Percentiles rank a stretch among this genome's conserved stretches.
These are phyloP conservation scores for Plasmodium sp. DNA, from an alignment of 169 alveolate species.

Conservation along the genomic window DNA sequence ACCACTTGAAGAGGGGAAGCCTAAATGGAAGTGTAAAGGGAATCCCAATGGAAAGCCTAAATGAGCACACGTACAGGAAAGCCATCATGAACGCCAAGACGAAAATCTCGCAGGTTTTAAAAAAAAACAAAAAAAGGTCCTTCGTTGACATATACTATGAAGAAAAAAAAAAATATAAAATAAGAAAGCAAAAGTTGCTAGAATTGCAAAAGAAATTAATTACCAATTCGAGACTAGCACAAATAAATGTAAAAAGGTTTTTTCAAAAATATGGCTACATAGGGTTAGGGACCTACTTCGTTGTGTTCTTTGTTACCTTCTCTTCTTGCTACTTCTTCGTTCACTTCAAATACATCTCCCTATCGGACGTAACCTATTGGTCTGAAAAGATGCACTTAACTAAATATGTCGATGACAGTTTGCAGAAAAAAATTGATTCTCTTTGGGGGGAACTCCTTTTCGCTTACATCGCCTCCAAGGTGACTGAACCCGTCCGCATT, in stretches of 20 bases:
- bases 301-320: slow-evolving; percentile 38
- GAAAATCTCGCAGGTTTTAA: slow-evolving; percentile 25
- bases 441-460: slow-evolving; percentile 70
- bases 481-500: slow-evolving; percentile 59
- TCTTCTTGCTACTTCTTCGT: slow-evolving; percentile 40
- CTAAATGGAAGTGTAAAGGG: neutral
- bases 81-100: slow-evolving; percentile 41
- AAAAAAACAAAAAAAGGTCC: slow-evolving; percentile 29
- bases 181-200: slow-evolving; percentile 49
- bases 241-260: slow-evolving; percentile 43
- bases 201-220: slow-evolving; percentile 23
- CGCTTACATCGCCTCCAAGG: slow-evolving; percentile 64
- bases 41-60: neutral
- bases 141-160: slow-evolving; percentile 53
- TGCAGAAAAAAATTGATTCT: slow-evolving; percentile 69
- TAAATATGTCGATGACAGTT: slow-evolving; percentile 43
- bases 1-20: slow-evolving; percentile 23
- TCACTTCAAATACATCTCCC: slow-evolving; percentile 58
- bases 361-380: slow-evolving; percentile 32
- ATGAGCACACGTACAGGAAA: slow-evolving; percentile 45
- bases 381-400: slow-evolving; percentile 65
- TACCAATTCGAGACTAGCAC: slow-evolving; percentile 38
- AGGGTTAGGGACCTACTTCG: slow-evolving; percentile 51
- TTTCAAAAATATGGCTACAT: slow-evolving; percentile 59
- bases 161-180: slow-evolving; percentile 59